Conservation (phyloP, 768 basidiomycete species). For the Lanmaoa rubissima region DNA sequence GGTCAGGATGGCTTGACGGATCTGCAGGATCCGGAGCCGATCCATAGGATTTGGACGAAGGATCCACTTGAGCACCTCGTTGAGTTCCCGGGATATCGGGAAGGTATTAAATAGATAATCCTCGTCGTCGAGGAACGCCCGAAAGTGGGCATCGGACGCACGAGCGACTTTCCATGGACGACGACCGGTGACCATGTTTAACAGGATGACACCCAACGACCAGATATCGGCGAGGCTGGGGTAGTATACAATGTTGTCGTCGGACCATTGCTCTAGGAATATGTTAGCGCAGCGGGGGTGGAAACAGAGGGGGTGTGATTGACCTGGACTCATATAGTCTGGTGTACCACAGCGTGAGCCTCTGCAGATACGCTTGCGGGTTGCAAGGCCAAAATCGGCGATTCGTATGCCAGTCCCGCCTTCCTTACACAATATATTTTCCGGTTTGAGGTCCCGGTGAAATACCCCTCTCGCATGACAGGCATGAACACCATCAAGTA, state of each 20-base stretch:
- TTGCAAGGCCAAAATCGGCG: conserved; percentile 79
- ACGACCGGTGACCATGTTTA: conserved; percentile 72
- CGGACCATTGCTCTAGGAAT: conserved; percentile 50
- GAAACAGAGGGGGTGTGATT: conserved; percentile 11
- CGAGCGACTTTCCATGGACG: conserved; percentile 16
- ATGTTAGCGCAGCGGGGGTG: conserved; percentile 2
- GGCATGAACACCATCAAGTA: conserved; percentile 74
- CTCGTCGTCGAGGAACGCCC: conserved; percentile 15
- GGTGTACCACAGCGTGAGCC: conserved; percentile 61
- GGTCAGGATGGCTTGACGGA: conserved; percentile 14
- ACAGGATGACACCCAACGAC: conserved; percentile 76
- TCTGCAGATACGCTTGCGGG: conserved; percentile 40
- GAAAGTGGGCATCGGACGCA: conserved; percentile 8
- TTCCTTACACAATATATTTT: conserved; percentile 65
- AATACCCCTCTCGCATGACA: conserved; percentile 71
- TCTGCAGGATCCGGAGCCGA: conserved; percentile 18
- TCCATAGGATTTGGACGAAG: conserved; percentile 13
- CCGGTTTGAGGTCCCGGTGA: conserved; percentile 88
- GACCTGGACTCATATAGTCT: conserved; percentile 73
- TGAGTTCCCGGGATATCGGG: conserved; percentile 15
- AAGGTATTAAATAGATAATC: conserved; percentile 14
- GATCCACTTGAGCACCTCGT: conserved; percentile 17
- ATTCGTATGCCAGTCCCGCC: conserved; percentile 55
- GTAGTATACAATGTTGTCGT: conserved; percentile 35
- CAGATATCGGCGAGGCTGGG: conserved; percentile 53